phyloP scores from a whole-genome alignment of 805 yeast genomes.

The Candida nemodendra region DNA sequence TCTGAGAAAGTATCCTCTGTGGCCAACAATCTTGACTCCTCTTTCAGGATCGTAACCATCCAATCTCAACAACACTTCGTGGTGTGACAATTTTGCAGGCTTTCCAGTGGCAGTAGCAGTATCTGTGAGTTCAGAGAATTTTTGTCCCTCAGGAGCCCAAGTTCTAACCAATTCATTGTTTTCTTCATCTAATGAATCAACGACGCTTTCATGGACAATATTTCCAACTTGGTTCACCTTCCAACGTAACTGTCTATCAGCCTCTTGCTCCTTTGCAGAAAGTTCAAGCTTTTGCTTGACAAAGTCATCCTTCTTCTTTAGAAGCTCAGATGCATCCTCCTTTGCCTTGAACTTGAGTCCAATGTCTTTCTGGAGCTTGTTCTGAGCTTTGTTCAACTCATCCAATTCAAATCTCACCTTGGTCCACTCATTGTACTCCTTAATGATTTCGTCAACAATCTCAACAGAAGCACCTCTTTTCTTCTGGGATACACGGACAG shows the following conservation, averaged over 20 bases:
- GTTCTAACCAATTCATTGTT: conserved; percentile 83
- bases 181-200: conserved; percentile 83
- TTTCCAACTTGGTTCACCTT: conserved; percentile 93
- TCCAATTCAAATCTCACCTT: conserved; percentile 86
- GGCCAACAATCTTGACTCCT: conserved; percentile 96
- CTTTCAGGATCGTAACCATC: conserved; percentile 99
- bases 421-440: conserved; percentile 91
- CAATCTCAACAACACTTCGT: conserved; percentile 87
- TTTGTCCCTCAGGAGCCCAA: conserved; percentile 75
- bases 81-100: conserved; percentile 84
- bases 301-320: conserved; percentile 76
- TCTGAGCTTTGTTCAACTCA: conserved; percentile 82
- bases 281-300: conserved; percentile 68
- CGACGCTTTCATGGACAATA: conserved; percentile 89
- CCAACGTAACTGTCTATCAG: conserved; percentile 68
- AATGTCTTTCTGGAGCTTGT: conserved; percentile 88
- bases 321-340: conserved; percentile 86
- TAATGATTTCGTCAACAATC: conserved; percentile 91
- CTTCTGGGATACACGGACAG: conserved; percentile 80
- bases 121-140: conserved; percentile 52
- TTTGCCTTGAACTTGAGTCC: conserved; percentile 91
- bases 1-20: conserved; percentile 96
- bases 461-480: conserved; percentile 96
- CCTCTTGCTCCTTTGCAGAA: conserved; percentile 67
- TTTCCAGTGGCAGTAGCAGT: conserved; percentile 76